Evolutionary conservation across 2,329 filamentous ascomycete species (phyloP), one percentile per base, ranked within the genome.

Genomic region (Aspergillus sergii): DNA sequence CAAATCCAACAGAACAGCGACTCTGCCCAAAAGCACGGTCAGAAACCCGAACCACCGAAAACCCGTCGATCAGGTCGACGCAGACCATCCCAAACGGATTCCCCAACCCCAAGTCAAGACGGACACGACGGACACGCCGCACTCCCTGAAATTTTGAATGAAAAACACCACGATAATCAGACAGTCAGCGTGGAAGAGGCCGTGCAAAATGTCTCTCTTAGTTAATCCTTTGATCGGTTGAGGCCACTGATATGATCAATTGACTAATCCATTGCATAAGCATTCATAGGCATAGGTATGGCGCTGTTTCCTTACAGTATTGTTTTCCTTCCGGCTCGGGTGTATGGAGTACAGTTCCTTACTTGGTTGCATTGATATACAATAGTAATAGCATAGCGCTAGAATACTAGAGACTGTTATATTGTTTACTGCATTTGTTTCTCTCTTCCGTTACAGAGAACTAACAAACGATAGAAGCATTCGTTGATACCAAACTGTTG

Each of bases 1-100:
- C 51, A 28, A 26, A 30, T 36, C 53, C 63, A 48, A n/a, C 61
- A 60, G 12, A 41, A 23, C 5, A 50, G 23, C 14, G 19, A 54
- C 9, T 53, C 34, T 41, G 48, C 46, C 30, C 39, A 64, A 32
- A 71, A 73, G 57, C 75, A 69, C 60, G 73, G 71, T 1, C 76
- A 73, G 32, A 78, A 76, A 57, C 78, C 78, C 0, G 74, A 76
- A 48, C 77, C 77, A 1, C 80, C 80, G 11, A 79, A 76, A 62
- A 75, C 80, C 7, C 77, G 80, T 32, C 78, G 80, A 23, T 80
- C 72, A 71, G 77, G 77, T 10, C 72, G 76, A 54, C 63, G 71
- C 54, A 71, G 71, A 61, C 68, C 74, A 60, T 57, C 69, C 56
- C 67, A 71, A 63, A 65, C 68, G 43, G 68, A 75, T 59, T 70